Evolutionary conservation across 1,284 basidiomycete genomes (phyloP).

Genomic region (Apiotrichum siamense): DNA sequence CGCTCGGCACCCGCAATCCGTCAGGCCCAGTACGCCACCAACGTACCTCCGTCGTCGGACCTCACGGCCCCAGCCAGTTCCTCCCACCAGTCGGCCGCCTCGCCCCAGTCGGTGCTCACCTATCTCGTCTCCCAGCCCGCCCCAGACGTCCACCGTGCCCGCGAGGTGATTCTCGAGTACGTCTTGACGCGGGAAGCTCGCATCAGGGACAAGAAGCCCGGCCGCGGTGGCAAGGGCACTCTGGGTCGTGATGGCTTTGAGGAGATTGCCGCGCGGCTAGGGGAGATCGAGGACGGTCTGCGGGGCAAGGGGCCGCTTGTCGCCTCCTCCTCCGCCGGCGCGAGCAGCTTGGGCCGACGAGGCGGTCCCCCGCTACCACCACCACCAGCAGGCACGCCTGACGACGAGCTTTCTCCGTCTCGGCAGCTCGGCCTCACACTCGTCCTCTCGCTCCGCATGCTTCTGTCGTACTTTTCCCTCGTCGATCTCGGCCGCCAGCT

Average conservation of each 20-base stretch:
- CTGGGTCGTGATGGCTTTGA: slow-evolving; percentile 39
- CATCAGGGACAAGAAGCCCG: slow-evolving; percentile 35
- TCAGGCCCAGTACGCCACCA: slow-evolving; percentile 38
- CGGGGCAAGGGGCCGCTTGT: slow-evolving; percentile 15
- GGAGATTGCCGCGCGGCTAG: slow-evolving; percentile 36
- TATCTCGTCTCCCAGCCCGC: slow-evolving; percentile 34
- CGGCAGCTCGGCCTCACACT: slow-evolving; percentile 36
- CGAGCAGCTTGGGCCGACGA: not conserved
- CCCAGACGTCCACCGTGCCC: slow-evolving; percentile 37
- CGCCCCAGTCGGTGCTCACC: slow-evolving; percentile 29
- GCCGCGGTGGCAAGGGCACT: slow-evolving; percentile 43
- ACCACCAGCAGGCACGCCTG: slow-evolving; percentile 1
- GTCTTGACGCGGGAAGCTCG: slow-evolving; percentile 36
- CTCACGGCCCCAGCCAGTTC: slow-evolving; percentile 36
- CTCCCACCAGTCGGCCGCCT: slow-evolving; percentile 34
- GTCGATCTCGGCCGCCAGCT: slow-evolving; percentile 39
- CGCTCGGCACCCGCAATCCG: slow-evolving; percentile 32
- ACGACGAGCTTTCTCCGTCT: slow-evolving; percentile 25
- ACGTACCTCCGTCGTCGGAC: slow-evolving; percentile 42
- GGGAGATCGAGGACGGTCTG: slow-evolving; percentile 39
- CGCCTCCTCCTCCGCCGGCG: slow-evolving; percentile 12
- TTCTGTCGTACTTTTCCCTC: slow-evolving; percentile 43
- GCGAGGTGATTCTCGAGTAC: slow-evolving; percentile 46
- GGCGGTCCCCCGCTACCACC: not conserved
- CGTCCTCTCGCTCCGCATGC: slow-evolving; percentile 42